Evolutionary conservation across 345 rosid species (phyloP).

Genomic region (Salix brachista): DNA sequence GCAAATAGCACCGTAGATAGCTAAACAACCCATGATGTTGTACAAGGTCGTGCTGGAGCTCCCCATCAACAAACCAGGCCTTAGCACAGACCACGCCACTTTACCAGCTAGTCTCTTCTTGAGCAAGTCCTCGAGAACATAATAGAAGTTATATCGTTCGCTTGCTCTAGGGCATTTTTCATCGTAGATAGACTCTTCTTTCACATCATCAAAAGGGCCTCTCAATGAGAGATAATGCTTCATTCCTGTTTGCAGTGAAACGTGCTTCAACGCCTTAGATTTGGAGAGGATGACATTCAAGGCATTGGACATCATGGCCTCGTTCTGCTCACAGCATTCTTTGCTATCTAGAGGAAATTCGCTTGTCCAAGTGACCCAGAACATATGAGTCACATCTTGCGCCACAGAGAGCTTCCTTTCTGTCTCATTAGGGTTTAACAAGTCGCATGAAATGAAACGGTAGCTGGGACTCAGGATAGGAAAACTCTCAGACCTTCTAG

Average conservation of each 20-base stretch:
- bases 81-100: slow-evolving; percentile 65
- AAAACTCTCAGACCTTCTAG: slow-evolving; percentile 48
- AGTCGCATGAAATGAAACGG: slow-evolving; percentile 73
- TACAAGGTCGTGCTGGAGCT: slow-evolving; percentile 55
- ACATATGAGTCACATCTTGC: slow-evolving; percentile 61
- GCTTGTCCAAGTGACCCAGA: slow-evolving; percentile 85
- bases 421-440: slow-evolving; percentile 53
- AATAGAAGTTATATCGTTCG: slow-evolving; percentile 48
- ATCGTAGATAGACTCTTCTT: slow-evolving; percentile 26
- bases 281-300: slow-evolving; percentile 52
- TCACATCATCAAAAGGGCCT: slow-evolving; percentile 14
- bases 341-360: slow-evolving; percentile 49
- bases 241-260: slow-evolving; percentile 85
- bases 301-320: slow-evolving; percentile 63
- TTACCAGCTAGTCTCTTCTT: slow-evolving; percentile 43
- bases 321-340: slow-evolving; percentile 70
- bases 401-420: slow-evolving; percentile 38
- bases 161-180: slow-evolving; percentile 60
- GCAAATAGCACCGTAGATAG: slow-evolving; percentile 71
- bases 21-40: slow-evolving; percentile 71
- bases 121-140: slow-evolving; percentile 69
- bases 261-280: slow-evolving; percentile 53
- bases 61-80: slow-evolving; percentile 86
- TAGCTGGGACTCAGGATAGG: slow-evolving; percentile 40
- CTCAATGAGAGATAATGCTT: slow-evolving; percentile 63